Base-by-base conservation (phyloP, 2,329 filamentous ascomycete species). In the Arthrocladium fulminans region DNA sequence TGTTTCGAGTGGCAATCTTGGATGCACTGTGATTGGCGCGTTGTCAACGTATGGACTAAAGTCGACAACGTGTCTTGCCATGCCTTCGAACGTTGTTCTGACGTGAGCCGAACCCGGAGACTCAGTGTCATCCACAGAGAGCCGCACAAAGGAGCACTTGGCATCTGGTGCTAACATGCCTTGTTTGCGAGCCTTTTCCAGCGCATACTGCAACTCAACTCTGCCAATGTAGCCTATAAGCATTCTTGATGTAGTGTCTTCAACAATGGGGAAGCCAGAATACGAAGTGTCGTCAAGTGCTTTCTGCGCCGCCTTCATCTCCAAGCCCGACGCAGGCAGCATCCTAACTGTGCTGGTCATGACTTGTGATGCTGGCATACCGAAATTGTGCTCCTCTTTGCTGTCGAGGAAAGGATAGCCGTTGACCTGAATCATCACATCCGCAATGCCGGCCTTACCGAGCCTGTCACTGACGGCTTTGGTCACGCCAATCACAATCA, bases 351-450 rank as follows among this genome's bases (percentile, higher is more conserved):
- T 76, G 45, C 86, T 79, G 1, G 83, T 89, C 89, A 97, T 96
- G 54, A 86, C 87, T 54, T 86, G 80, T 0, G 87, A 92, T 8
- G 97, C 92, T 0, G 92, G 85, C 0, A 97, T 89, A 40, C 89
- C 90, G 66, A 97, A 96, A 46, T 89, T 89, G 67, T 96, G 89
- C 49, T 97, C 92, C 66, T 97, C 90, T 63, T 98, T 98, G 66
- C 86, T 94, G 68, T 98, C 92, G 2, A 98, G 75, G 68, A 94
- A 98, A 0, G 92, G 92, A 61, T 96, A 95, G 1, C 92, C 92
- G 59, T 88, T 97, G 69, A 96, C 95, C 84, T 88, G 95, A 59
- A 98, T 98, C 87, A 96, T 95, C 53, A 88, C 84, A 65, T 98
- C 92, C 19, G 92, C 92, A 50, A 98, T 97, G 40, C 92, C 92